Evolutionary conservation across 164 flowering plant genomes (phyloP).

Genomic region (Annona squamosa): DNA sequence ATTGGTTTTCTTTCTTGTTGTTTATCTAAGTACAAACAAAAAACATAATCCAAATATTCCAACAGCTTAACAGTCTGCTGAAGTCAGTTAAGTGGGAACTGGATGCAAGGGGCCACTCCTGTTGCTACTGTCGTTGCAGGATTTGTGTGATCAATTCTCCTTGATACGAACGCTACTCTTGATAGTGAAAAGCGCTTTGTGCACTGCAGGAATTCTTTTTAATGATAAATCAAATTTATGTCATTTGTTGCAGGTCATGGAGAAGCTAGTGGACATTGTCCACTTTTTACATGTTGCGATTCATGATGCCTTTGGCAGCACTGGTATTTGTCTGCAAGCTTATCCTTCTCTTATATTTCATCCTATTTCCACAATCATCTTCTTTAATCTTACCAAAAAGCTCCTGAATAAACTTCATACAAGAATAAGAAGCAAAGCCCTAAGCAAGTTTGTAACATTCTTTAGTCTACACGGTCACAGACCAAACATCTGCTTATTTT

Average conservation of each 20-base stretch:
- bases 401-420: background rate
- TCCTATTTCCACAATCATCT: background rate
- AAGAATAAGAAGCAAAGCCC: too few species aligned
- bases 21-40: background rate
- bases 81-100: background rate
- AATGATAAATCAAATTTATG: background rate
- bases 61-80: background rate
- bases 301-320: conserved; percentile 61
- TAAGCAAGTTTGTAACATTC: too few species aligned
- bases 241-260: conserved; percentile 64
- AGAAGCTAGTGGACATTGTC: conserved; percentile 88
- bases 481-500: too few species aligned
- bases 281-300: conserved; percentile 79
- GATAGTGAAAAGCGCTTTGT: background rate
- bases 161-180: background rate
- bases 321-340: conserved; percentile 42
- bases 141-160: background rate
- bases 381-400: background rate
- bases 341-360: background rate
- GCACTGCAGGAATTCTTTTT: background rate
- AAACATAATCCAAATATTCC: background rate
- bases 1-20: background rate
- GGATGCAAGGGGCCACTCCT: background rate
- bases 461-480: too few species aligned
- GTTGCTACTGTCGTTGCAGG: background rate